These are phyloP conservation scores for Phytophthora tubulina DNA, from an alignment of 352 stramenopile species.

Conservation along the genomic window DNA sequence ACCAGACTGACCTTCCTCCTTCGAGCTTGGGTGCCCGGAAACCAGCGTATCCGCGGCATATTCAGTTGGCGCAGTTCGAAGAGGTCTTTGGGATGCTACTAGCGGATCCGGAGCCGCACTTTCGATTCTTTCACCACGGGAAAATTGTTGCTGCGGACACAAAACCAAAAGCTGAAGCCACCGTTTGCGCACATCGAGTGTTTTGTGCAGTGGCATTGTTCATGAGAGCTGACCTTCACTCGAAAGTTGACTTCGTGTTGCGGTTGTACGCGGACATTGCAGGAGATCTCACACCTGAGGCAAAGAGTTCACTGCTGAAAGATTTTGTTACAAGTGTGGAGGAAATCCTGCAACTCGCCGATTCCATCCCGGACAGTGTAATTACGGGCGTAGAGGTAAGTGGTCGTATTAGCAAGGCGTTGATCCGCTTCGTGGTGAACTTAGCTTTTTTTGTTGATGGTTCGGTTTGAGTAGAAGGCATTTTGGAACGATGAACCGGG, in stretches of 20 bases:
- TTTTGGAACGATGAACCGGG: constrained; percentile 53
- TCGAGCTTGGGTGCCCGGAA: constrained; percentile 25
- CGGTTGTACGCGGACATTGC: constrained; percentile 63
- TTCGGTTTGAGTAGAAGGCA: constrained; percentile 42
- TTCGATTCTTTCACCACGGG: constrained; percentile 62
- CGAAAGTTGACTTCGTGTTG: constrained; percentile 70
- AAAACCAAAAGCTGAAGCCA: constrained; percentile 27
- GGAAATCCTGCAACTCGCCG: constrained; percentile 50
- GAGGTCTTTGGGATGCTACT: constrained; percentile 84
- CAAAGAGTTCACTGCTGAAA: constrained; percentile 51
- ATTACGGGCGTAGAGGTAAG: constrained; percentile 35
- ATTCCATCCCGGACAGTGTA: constrained; percentile 36
- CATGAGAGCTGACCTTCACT: constrained; percentile 59
- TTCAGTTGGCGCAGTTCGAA: constrained; percentile 67
- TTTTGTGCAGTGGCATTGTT: constrained; percentile 70
- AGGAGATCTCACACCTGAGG: constrained; percentile 51
- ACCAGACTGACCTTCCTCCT: constrained; percentile 12
- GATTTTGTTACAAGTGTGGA: constrained; percentile 55
- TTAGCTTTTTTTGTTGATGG: not conserved
- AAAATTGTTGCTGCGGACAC: constrained; percentile 27
- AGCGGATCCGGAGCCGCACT: constrained; percentile 69
- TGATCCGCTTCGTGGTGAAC: not conserved
- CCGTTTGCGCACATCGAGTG: constrained; percentile 61
- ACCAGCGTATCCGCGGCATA: constrained; percentile 52
- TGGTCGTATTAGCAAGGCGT: not conserved